These are phyloP conservation scores for Trichoderma arundinaceum DNA, from an alignment of 2,329 filamentous ascomycete genomes.

Conservation along the genomic window DNA sequence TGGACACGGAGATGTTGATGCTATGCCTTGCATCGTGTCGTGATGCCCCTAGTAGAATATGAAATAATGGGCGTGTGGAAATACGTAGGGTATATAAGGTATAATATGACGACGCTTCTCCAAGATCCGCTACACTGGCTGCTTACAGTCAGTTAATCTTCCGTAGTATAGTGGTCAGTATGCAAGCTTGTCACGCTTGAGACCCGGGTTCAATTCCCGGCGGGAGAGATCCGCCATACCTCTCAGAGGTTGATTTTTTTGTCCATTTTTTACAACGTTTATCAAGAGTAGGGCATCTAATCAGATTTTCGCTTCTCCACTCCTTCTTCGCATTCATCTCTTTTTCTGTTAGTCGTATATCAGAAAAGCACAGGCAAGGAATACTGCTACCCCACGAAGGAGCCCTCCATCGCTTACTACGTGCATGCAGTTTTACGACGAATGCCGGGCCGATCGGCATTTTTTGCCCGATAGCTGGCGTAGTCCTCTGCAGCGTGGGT, in stretches of 20 bases:
- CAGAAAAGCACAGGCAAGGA: no score
- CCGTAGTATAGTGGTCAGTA: conserved; percentile 38
- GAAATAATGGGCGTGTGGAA: no score
- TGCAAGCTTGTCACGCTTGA: conserved; percentile 38
- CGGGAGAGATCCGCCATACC: conserved; percentile 34
- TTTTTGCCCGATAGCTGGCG: conserved; percentile 15
- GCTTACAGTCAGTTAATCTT: conserved; percentile 31
- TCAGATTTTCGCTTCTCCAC: not conserved
- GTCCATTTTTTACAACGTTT: not conserved
- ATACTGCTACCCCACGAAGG: not conserved
- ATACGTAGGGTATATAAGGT: not conserved
- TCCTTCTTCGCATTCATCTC: not conserved
- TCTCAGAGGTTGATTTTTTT: conserved; percentile 18
- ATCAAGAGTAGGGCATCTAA: not conserved
- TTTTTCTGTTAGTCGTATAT: not conserved
- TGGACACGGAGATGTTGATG: no score
- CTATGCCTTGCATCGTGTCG: no score
- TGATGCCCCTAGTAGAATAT: no score
- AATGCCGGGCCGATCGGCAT: conserved; percentile 31
- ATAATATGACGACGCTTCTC: not conserved
- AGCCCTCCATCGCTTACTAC: not conserved
- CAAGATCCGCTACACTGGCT: conserved; percentile 31
- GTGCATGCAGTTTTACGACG: not conserved
- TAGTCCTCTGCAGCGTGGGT: conserved; percentile 17
- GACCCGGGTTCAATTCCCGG: conserved; percentile 38